Evolutionary conservation across 2,329 filamentous ascomycete genomes (phyloP).

Genomic region (Mycosphaerella sp.): DNA sequence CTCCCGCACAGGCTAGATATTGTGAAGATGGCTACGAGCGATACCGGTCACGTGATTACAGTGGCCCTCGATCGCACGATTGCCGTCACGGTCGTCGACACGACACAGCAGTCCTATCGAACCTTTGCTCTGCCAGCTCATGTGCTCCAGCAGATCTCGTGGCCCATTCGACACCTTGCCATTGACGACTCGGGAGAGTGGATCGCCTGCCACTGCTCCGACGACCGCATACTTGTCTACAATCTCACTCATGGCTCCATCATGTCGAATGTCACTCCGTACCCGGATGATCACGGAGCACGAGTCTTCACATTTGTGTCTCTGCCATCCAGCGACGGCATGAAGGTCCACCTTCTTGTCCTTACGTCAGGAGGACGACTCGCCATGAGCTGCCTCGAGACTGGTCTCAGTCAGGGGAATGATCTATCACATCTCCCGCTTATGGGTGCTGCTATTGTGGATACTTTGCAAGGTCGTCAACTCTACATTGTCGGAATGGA

Average conservation of each 20-base stretch:
- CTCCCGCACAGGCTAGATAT: slow-evolving; percentile 64
- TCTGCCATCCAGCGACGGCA: slow-evolving; percentile 28
- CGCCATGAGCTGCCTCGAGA: slow-evolving; percentile 50
- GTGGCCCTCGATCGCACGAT: slow-evolving; percentile 64
- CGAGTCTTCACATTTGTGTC: slow-evolving; percentile 59
- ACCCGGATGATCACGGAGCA: slow-evolving; percentile 53
- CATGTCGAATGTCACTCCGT: slow-evolving; percentile 49
- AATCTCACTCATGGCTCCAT: slow-evolving; percentile 53
- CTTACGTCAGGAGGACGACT: slow-evolving; percentile 60
- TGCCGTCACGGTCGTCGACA: slow-evolving; percentile 28
- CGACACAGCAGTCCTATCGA: slow-evolving; percentile 16
- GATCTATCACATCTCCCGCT: slow-evolving; percentile 23
- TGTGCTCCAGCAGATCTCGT: slow-evolving; percentile 21
- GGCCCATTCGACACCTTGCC: slow-evolving; percentile 49
- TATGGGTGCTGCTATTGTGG: slow-evolving; percentile 24
- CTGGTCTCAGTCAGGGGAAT: slow-evolving; percentile 24
- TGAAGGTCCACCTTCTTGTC: slow-evolving; percentile 47
- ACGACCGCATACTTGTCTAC: slow-evolving; percentile 57
- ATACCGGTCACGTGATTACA: slow-evolving; percentile 60
- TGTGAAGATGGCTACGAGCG: slow-evolving; percentile 55
- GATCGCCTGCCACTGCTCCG: slow-evolving; percentile 59
- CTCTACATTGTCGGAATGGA: slow-evolving; percentile 25
- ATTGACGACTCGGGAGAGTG: slow-evolving; percentile 59
- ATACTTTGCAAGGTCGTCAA: slow-evolving; percentile 15
- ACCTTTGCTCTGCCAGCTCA: slow-evolving; percentile 19